A percentile compares a stretch with the other conserved stretches of the same genome.
phyloP scores from a whole-genome alignment of 2,329 filamentous ascomycete species.

The Talaromyces funiculosus region DNA sequence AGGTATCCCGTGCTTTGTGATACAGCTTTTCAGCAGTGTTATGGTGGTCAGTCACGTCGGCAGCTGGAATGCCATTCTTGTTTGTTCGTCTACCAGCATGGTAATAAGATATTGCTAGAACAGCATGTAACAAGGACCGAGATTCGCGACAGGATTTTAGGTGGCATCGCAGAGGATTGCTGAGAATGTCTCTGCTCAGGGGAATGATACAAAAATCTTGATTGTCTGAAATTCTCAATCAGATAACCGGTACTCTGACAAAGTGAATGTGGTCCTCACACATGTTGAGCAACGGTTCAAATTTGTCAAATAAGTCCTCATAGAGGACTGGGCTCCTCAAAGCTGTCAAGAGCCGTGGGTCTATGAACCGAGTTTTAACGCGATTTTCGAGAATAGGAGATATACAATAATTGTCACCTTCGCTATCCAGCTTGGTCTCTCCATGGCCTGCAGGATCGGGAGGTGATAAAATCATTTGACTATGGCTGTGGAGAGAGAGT shows the following conservation, averaged over 20 bases:
- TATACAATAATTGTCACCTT: background rate
- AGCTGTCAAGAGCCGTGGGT: background rate
- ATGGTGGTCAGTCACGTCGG: background rate
- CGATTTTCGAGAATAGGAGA: background rate
- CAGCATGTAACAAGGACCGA: background rate
- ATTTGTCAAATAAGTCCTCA: conserved; percentile 5
- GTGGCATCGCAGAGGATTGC: conserved; percentile 9
- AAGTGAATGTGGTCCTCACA: background rate
- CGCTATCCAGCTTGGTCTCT: background rate
- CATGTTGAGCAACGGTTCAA: background rate
- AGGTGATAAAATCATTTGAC: background rate
- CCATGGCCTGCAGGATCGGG: background rate
- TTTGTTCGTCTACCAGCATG: background rate
- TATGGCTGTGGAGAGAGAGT: background rate
- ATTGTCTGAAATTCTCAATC: background rate
- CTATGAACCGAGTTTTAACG: background rate
- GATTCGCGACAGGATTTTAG: background rate
- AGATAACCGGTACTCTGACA: background rate
- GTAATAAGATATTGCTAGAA: conserved; percentile 3
- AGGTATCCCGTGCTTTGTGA: background rate
- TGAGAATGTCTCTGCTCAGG: conserved; percentile 4
- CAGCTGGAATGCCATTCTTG: background rate
- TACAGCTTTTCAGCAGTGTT: conserved; percentile 3
- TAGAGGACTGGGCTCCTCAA: background rate
- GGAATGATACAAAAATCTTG: conserved; percentile 1